phyloP scores from a whole-genome alignment of 2,329 filamentous ascomycete genomes.

The Coccinonectria pachysandricola region DNA sequence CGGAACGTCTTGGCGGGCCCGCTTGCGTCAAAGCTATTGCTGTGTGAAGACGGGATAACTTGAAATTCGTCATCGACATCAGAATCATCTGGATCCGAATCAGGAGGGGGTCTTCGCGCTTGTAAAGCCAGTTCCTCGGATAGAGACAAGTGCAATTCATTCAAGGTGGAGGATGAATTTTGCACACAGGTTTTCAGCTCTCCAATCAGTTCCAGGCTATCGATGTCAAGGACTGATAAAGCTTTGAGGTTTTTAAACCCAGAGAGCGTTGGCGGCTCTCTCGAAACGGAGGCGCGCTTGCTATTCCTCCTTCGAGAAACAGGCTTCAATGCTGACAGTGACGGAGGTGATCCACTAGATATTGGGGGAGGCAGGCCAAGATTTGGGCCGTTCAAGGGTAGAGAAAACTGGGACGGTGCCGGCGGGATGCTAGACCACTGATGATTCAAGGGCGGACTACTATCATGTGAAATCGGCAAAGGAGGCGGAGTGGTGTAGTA shows the following conservation, averaged over 20 bases:
- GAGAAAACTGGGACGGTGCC: constrained; percentile 10
- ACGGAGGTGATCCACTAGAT: constrained; percentile 16
- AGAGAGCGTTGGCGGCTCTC: constrained; percentile 43
- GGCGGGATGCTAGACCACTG: constrained; percentile 20
- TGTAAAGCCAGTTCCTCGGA: constrained; percentile 39
- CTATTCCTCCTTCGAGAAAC: constrained; percentile 22
- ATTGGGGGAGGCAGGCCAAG: constrained; percentile 10
- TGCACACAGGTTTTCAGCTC: constrained; percentile 47
- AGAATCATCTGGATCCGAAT: constrained; percentile 36
- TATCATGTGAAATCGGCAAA: constrained; percentile 26
- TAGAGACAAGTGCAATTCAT: constrained; percentile 46
- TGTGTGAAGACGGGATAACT: constrained; percentile 26
- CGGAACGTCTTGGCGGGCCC: constrained; percentile 35
- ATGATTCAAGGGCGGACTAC: constrained; percentile 20
- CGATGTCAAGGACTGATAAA: constrained; percentile 49
- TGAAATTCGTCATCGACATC: constrained; percentile 47
- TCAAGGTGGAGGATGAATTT: constrained; percentile 44
- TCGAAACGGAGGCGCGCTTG: constrained; percentile 21
- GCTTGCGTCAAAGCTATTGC: constrained; percentile 25
- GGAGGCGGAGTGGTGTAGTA: constrained; percentile 41
- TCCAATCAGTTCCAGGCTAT: constrained; percentile 42
- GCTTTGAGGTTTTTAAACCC: constrained; percentile 45
- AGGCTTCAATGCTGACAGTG: constrained; percentile 27
- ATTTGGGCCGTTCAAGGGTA: constrained; percentile 5
- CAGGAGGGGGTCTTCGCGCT: constrained; percentile 26